Evolutionary conservation across 306 rosid species (phyloP).

Genomic region (Luffa acutangula): DNA sequence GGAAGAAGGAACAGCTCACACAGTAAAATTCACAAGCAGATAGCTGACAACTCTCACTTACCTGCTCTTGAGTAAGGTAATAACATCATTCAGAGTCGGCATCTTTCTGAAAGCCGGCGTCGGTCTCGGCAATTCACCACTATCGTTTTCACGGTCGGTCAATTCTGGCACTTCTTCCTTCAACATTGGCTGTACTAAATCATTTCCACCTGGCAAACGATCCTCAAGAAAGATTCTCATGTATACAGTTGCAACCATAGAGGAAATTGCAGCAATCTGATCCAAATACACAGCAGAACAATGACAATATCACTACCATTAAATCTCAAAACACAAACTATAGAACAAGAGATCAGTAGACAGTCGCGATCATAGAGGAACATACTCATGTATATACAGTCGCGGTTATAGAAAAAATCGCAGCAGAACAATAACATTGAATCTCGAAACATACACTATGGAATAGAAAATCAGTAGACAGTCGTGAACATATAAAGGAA

Average conservation of each 20-base stretch:
- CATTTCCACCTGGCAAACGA: constrained; percentile 21
- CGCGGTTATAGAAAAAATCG: constrained; percentile 39
- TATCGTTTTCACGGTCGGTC: background rate
- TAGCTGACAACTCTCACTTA: constrained; percentile 8
- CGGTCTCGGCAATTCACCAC: constrained; percentile 11
- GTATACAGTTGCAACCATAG: constrained; percentile 49
- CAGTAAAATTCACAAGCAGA: background rate
- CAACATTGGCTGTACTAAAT: constrained; percentile 47
- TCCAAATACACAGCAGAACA: background rate
- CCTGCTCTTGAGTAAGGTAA: constrained; percentile 50
- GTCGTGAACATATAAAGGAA: constrained; percentile 52
- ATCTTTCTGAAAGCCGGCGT: constrained; percentile 32
- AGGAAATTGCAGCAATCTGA: constrained; percentile 53
- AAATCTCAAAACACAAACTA: background rate
- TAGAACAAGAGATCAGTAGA: background rate
- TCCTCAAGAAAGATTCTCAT: constrained; percentile 82
- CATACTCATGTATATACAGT: constrained; percentile 49
- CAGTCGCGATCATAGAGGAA: constrained; percentile 44
- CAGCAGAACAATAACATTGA: background rate
- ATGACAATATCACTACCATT: background rate
- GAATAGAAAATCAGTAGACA: background rate
- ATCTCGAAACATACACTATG: background rate
- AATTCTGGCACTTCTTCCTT: constrained; percentile 19
- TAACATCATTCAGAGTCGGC: constrained; percentile 32
- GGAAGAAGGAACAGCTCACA: background rate